Conservation (phyloP, 78 protist genomes). For the Corallochytrium limacisporum region DNA sequence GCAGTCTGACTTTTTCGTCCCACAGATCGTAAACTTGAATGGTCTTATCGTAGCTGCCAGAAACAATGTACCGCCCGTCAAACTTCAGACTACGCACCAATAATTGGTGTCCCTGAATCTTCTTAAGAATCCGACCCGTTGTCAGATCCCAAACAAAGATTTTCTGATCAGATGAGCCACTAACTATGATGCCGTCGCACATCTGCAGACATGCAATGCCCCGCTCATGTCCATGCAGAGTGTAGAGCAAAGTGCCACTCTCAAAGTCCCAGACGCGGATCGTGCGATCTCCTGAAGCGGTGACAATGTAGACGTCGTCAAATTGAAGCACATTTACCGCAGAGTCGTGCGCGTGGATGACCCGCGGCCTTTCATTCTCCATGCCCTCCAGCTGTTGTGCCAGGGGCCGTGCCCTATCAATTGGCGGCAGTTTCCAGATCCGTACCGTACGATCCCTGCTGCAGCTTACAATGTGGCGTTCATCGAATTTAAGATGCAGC, state of each 20-base stretch:
- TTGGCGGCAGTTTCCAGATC: too few relatives aligned
- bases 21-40: too few relatives aligned
- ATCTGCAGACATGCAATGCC: conserved; percentile 13
- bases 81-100: conserved; percentile 6
- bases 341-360: neutral
- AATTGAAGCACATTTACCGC: conserved; percentile 17
- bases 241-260: neutral
- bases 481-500: conserved; percentile 7
- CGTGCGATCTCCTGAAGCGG: conserved; percentile 15
- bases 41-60: conserved; percentile 12
- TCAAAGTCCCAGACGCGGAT: conserved; percentile 2
- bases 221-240: conserved; percentile 12
- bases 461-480: conserved; percentile 2
- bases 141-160: neutral
- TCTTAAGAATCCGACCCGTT: too few relatives aligned
- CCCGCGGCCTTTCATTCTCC: too few relatives aligned
- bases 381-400: too few relatives aligned
- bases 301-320: conserved; percentile 1
- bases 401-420: too few relatives aligned
- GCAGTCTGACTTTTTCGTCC: too few relatives aligned
- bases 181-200: neutral
- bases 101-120: too few relatives aligned
- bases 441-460: conserved; percentile 8
- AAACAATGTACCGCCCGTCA: conserved; percentile 1
- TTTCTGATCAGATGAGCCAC: conserved; percentile 8